Percentiles rank a stretch among this genome's conserved stretches.
Conservation (phyloP, 2,329 filamentous ascomycete genomes). For the Cladosporium halotolerans region DNA sequence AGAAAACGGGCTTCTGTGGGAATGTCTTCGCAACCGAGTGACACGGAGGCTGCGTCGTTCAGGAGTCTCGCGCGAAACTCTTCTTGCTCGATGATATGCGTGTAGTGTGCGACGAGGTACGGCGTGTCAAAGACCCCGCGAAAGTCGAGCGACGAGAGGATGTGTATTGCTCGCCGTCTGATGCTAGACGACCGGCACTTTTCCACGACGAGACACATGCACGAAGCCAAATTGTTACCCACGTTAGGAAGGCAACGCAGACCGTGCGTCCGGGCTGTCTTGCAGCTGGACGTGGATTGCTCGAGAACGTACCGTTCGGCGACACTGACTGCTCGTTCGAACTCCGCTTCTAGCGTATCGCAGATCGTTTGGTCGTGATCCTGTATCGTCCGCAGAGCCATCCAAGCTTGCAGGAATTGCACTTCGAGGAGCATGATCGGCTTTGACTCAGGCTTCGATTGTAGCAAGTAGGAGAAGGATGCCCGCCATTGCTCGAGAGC, state of each 20-base stretch:
- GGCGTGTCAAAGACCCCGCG: slow-evolving; percentile 13
- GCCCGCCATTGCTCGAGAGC: background rate
- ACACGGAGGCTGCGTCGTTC: background rate
- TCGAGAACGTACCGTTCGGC: background rate
- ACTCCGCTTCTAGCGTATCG: background rate
- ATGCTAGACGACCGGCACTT: slow-evolving; percentile 11
- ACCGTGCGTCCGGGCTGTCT: background rate
- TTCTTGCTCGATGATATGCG: slow-evolving; percentile 9
- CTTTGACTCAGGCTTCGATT: background rate
- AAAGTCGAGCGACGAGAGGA: slow-evolving; percentile 6
- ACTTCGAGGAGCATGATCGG: slow-evolving; percentile 9
- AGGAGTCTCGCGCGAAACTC: background rate
- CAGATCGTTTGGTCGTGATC: background rate
- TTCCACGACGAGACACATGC: slow-evolving; percentile 7
- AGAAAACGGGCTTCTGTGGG: background rate
- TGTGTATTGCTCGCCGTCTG: slow-evolving; percentile 8
- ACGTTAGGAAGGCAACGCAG: background rate
- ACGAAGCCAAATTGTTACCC: slow-evolving; percentile 5
- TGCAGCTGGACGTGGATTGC: background rate
- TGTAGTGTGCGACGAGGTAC: slow-evolving; percentile 9
- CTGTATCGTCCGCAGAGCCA: background rate
- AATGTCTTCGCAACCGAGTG: background rate
- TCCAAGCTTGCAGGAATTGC: slow-evolving; percentile 9
- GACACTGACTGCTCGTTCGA: background rate
- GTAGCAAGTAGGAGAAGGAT: slow-evolving; percentile 4